Base-by-base conservation (phyloP, 495 filamentous ascomycete genomes). In the Annulohypoxylon moriforme region DNA sequence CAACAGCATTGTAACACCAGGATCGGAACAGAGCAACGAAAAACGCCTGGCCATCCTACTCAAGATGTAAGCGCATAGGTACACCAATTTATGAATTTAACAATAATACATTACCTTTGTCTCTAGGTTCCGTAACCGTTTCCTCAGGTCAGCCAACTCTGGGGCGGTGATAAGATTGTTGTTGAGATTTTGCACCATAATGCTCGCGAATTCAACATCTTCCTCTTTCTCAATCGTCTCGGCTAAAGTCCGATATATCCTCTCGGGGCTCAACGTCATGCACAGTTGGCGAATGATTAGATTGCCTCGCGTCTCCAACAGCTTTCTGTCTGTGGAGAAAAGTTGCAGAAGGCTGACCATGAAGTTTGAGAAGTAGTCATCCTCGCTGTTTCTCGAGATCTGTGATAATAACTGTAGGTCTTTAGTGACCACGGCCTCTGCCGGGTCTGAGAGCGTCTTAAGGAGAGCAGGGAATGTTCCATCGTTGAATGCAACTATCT, bases 131-230 rank as follows among this genome's bases (percentile, higher is more conserved):
- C 95, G 87, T 52, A 99, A 84, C 18, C 96, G 86, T 78, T 97
- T 97, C 49, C 96, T 87, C 47, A 99, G 83, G 57, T 97, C 96
- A 0, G 93, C 89, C 33, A 99, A 85, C 76, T 99, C 94, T 0
- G 96, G 96, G 0, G 96, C 96, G 10, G 96, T 99, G 71, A 98
- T 98, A 18, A 99, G 87, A 71, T 98, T 99, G 75, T 99, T 99
- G 81, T 99, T 99, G 47, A 99, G 85, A 78, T 98, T 98, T 76
- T 98, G 96, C 25, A 99, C 94, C 96, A 99, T 99, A 73, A 98
- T 99, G 71, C 94, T 97, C 16, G 96, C 94, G 79, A 99, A 99
- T 77, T 98, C 96, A 33, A 98, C 86, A 76, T 99, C 96, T 83
- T 98, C 95, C 79, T 99, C 96, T 69, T 96, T 97, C 79, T 98